Evolutionary conservation across 306 rosid genomes (phyloP).

Genomic region (Ziziphus jujuba): DNA sequence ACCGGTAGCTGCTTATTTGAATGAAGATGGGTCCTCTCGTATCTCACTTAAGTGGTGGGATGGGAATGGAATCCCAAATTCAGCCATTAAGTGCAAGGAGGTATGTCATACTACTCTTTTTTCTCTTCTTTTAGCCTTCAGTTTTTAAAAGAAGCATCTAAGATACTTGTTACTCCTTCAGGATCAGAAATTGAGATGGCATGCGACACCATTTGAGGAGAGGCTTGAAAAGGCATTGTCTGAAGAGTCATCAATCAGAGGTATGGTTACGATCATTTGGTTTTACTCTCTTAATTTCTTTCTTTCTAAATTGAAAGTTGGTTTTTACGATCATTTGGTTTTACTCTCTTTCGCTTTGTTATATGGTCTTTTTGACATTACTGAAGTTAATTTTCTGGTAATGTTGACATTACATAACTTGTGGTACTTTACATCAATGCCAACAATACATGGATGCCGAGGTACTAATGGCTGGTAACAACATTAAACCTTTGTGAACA

Average conservation of each 20-base stretch:
- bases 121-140: conserved; percentile 6
- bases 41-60: conserved; percentile 72
- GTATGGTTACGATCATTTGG: conserved; percentile 17
- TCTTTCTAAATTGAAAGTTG: not conserved
- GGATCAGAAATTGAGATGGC: conserved; percentile 99
- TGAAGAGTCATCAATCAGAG: conserved; percentile 69
- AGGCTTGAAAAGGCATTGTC: conserved; percentile 80
- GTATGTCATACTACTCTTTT: conserved; percentile 34
- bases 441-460: no score
- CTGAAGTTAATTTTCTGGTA: no score
- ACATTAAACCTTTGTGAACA: no score
- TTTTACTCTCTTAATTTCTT: not conserved
- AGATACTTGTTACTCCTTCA: conserved; percentile 30
- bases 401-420: no score
- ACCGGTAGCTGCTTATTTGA: conserved; percentile 74
- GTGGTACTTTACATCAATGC: no score
- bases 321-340: no score
- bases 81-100: conserved; percentile 91
- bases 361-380: no score
- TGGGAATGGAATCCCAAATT: conserved; percentile 89
- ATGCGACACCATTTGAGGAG: conserved; percentile 92
- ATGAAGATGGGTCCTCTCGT: conserved; percentile 50
- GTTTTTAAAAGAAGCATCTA: conserved; percentile 13
- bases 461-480: no score
- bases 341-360: no score